Base-by-base conservation (phyloP, 768 basidiomycete genomes). In the Boletus edulis region DNA sequence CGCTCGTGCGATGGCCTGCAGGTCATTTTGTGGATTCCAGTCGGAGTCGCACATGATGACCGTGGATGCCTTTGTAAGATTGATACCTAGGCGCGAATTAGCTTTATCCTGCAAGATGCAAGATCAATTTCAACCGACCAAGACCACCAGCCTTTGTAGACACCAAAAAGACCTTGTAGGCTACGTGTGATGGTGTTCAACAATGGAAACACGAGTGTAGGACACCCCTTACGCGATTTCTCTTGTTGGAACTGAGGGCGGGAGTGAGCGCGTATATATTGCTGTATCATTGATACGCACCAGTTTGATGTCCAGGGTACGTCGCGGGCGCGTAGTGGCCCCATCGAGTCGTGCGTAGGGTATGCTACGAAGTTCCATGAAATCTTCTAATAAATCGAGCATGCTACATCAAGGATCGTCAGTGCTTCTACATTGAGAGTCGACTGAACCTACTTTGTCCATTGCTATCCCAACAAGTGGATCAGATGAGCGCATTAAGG, bases 1-100 rank as follows among this genome's bases (percentile, higher is more conserved):
- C 0, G 91, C 91, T 40, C 91, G 79, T 22, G 91, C 91, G 68
- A 92, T 90, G 1, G 91, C 91, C 70, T 92, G 90, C 7, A 92
- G 72, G 67, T 93, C 91, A 66, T 89, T 91, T 68, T 91, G 81
- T 15, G 83, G 83, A 66, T 84, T 84, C 82, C 83, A 84, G 44
- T 83, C 82, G 0, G 77, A 80, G 67, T 92, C 90, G 59, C 85
- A 87, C 78, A 92, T 87, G 65, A 91, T 84, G 58, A 90, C 88
- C 4, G 83, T 85, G 44, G 88, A 81, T 5, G 91, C 91, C 55
- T 81, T 91, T 51, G 91, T 91, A 47, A 93, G 77, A 63, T 93
- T 93, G 72, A 93, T 90, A 46, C 90, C 89, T 74, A 35, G 38
- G 64, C 60, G 43, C 29, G 10, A 61, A 40, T 74, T 51, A 58